Base-by-base conservation (phyloP, 192 early-diverging fungal genomes). In the Mortierella alpina region DNA sequence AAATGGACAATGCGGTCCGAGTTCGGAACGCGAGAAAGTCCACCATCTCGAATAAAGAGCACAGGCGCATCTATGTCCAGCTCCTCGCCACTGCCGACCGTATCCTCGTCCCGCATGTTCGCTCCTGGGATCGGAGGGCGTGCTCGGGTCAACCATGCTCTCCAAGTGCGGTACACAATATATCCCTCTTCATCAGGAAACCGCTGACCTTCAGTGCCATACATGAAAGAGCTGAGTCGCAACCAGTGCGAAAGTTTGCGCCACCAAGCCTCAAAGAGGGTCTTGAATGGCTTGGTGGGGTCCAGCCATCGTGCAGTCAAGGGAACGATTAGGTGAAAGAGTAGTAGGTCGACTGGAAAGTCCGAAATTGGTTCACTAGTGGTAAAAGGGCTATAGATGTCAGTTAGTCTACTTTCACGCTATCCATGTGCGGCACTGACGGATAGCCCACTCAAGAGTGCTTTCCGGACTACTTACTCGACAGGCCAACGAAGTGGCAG, bases 151-250 rank as follows among this genome's bases (percentile, higher is more conserved):
- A 92, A 20, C 84, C 87, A 87, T 41, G 92, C 88, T 17, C 61
- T 73, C 81, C 86, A 86, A 5, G 84, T 82, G 17, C 80, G 82
- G 39, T 88, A 73, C 7, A 87, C 81, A 79, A 89, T 85, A 17
- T 63, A 58, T 15, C 92, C 92, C 79, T 98, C 96, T 70, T 98
- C 96, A 7, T 90, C 87, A 13, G 84, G 66, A 61, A 83, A 78
- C 11, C 89, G 87, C 55, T 78, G 86, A 20, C 92, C 65, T 3
- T 79, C 68, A 11, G 54, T 48, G 0, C 50, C 94, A 65, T 97
- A 90, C 75, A 99, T 86, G 72, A 98, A 98, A 44, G 93, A 91
- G 0, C 92, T 90, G 55, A 99, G 73, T 4, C 96, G 88, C 44
- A 94, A 64, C 22, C 78, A 70, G 7, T 85, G 85, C 31, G 95